Conservation (phyloP, 768 basidiomycete species). For the Austroboletus eburneus region DNA sequence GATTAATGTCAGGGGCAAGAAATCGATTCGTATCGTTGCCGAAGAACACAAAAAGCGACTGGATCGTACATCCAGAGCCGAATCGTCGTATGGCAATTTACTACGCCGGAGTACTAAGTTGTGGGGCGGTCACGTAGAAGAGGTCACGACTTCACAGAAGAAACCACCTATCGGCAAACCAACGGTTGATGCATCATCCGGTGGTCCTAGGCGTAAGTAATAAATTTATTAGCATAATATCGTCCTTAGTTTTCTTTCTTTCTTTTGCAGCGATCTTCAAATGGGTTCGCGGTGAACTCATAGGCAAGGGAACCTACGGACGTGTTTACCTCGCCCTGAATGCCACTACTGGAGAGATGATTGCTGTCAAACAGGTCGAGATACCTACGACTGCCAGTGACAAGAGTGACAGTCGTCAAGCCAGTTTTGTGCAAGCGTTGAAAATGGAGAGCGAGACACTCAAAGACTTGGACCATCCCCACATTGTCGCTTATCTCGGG, state of each 20-base stretch:
- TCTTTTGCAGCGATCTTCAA: constrained; percentile 85
- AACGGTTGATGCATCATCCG: constrained; percentile 57
- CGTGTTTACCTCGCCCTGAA: constrained; percentile 95
- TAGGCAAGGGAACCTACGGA: constrained; percentile 96
- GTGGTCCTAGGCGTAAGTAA: constrained; percentile 63
- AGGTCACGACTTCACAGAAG: constrained; percentile 77
- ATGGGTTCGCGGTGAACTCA: constrained; percentile 97
- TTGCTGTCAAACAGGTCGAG: constrained; percentile 99
- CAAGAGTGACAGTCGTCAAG: constrained; percentile 81
- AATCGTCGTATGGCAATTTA: constrained; percentile 47
- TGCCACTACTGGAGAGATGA: constrained; percentile 96
- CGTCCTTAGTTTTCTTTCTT: constrained; percentile 21
- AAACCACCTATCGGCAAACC: constrained; percentile 41
- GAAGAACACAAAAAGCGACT: constrained; percentile 79
- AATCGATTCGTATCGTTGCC: constrained; percentile 90
- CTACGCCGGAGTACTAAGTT: constrained; percentile 86
- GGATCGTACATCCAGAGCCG: constrained; percentile 63
- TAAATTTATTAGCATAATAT: constrained; percentile 2
- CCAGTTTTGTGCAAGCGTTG: constrained; percentile 82
- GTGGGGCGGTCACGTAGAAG: constrained; percentile 92
- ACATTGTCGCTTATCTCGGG: constrained; percentile 97
- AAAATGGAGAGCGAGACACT: constrained; percentile 95
- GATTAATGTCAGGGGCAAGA: constrained; percentile 61
- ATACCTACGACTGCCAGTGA: constrained; percentile 89
- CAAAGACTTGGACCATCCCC: constrained; percentile 93